Base-by-base conservation (phyloP, 306 rosid genomes). In the Cucumis melo region DNA sequence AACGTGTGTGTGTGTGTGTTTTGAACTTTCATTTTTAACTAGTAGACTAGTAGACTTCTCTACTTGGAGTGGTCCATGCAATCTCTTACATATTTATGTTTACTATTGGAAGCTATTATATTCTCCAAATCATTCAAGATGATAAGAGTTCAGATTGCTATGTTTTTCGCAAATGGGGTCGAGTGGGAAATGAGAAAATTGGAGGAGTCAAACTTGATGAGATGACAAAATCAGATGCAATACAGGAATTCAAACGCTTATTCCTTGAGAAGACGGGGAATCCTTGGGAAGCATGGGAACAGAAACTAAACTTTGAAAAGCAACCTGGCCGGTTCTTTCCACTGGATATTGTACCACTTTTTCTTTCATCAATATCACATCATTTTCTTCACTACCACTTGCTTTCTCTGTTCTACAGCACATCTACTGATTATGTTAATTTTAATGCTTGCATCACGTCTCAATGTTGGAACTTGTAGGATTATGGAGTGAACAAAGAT, bases 241-340 rank as follows among this genome's bases (percentile, higher is more conserved):
- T 94, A 72, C 19, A 67, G 57, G 96, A 86, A 71, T 94, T 94
- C 90, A 91, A 86, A 81, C 91, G 92, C 74, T 82, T 94, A 77
- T 94, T 94, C 85, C 87, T 85, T 58, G 98, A 94, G 85, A 94
- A 94, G 87, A 94, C 98, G 76, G 98, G 96, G 73, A 94, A 94
- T 81, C 81, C 95, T 57, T 94, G 96, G 98, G 98, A 94, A 86
- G 96, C 98, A n/a, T 94, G 98, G 98, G 96, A 89, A 78, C 83
- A 81, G 81, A 85, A 87, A 56, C 85, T 83, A 85, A 85, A 86
- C 56, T 90, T 94, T 80, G 87, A 87, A 85, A 94, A 94, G 89
- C 91, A 90, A 82, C 97, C 98, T 64, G 98, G 98, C 80, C 85
- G 87, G 89, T 94, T 94, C 83, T 94, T 91, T 82, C 98, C 98